phyloP scores from a whole-genome alignment of 1,284 basidiomycete species.

The Blastosporella zonata region DNA sequence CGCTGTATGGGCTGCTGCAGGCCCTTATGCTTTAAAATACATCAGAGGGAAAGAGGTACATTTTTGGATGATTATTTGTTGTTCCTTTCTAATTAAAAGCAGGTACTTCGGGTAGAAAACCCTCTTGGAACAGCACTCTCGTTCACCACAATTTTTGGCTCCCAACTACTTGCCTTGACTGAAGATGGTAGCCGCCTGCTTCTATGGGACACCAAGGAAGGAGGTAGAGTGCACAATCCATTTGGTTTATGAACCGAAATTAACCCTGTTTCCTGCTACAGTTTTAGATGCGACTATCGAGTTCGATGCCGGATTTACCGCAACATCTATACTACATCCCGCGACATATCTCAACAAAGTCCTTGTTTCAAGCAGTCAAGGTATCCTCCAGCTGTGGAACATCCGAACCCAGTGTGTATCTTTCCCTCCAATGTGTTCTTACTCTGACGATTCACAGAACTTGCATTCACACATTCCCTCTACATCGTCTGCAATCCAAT shows the following conservation, averaged over 20 bases:
- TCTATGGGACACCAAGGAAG: slow-evolving; percentile 71
- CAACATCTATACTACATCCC: slow-evolving; percentile 85
- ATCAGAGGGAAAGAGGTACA: slow-evolving; percentile 83
- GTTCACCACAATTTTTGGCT: slow-evolving; percentile 75
- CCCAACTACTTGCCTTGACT: slow-evolving; percentile 75
- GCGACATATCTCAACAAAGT: slow-evolving; percentile 98
- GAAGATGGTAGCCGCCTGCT: slow-evolving; percentile 81
- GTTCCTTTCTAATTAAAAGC: slow-evolving; percentile 14
- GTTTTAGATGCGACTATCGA: slow-evolving; percentile 63
- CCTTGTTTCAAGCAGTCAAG: slow-evolving; percentile 80
- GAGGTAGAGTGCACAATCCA: slow-evolving; percentile 40
- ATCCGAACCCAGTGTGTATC: slow-evolving; percentile 71
- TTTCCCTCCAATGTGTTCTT: neutral
- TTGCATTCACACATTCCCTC: slow-evolving; percentile 63
- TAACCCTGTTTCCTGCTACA: slow-evolving; percentile 24
- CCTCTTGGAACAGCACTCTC: slow-evolving; percentile 59
- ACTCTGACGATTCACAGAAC: slow-evolving; percentile 39
- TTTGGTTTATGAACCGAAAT: neutral
- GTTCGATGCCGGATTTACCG: slow-evolving; percentile 80
- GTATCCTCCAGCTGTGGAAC: slow-evolving; percentile 93
- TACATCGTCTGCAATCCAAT: slow-evolving; percentile 46
- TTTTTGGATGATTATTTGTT: slow-evolving; percentile 6
- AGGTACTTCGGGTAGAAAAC: slow-evolving; percentile 57
- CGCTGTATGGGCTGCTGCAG: slow-evolving; percentile 80
- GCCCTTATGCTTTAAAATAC: slow-evolving; percentile 74